Evolutionary conservation across 2,329 filamentous ascomycete species (phyloP), one percentile per base, ranked within the genome.

Genomic region (Hymenoscyphus repandus): DNA sequence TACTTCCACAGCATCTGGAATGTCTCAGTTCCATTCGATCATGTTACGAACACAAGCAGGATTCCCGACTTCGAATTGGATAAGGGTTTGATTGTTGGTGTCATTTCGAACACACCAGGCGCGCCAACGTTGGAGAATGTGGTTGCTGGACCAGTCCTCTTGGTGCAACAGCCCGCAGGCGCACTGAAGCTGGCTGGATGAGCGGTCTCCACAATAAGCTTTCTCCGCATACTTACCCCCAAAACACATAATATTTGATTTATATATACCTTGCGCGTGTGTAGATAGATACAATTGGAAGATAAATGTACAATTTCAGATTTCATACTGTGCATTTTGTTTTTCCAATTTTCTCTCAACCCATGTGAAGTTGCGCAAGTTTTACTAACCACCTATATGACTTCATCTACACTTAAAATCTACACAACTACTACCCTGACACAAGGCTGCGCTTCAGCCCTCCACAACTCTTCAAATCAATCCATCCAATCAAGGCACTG

Each of bases 1-100:
- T 72, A 68, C 59, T 72, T 70, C 61, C 70, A 72, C 49, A 69
- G 65, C 2, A 22, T 70, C 22, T 32, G 56, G 17, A 69, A 70
- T 36, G 57, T 68, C 38, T 68, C 66, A 11, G 62, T 69, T 15
- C 67, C 69, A 1, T 67, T 71, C 46, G 58, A 72, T 43, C 67
- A 64, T 0, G 56, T 52, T 18, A 60, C 57, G 3, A 67, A 69
- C 49, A 58, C 50, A 6, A 66, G 69, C 2, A 64, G 58, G 1
- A 68, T 72, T 41, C 70, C 70, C 7, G 51, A 63, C 9, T 68
- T 71, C 53, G 65, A 72, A 48, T 31, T 55, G 13, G 59, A 65
- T 11, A 67, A 66, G 52, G 70, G 70, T 3, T 57, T 72, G 10
- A 64, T 71, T 46, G 55, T 66, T 9, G 66, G 61, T 17, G 64